Conservation (phyloP, 257 asterid species). For the Solanum gandarillasii region DNA sequence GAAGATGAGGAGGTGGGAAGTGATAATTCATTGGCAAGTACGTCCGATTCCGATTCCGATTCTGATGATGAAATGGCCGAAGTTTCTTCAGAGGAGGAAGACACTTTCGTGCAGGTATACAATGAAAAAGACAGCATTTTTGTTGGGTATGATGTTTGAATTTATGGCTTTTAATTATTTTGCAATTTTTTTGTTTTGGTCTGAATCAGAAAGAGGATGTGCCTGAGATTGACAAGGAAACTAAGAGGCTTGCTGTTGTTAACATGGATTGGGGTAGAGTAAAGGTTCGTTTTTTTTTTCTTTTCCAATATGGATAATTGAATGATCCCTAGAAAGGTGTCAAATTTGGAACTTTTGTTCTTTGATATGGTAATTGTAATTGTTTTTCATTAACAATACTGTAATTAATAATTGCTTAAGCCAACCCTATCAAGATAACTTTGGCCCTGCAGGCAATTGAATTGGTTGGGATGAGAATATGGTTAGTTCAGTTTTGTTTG, state of each 20-base stretch:
- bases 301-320: not conserved
- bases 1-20: conserved; percentile 12
- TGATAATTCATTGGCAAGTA: conserved; percentile 39
- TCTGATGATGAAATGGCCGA: conserved; percentile 13
- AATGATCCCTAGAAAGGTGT: not conserved
- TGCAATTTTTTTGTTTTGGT: not conserved
- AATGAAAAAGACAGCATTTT: conserved; percentile 10
- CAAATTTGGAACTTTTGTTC: not conserved
- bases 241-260: conserved; percentile 71
- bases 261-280: conserved; percentile 91
- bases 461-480: not conserved
- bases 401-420: not conserved
- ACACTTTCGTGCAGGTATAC: conserved; percentile 20
- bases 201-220: conserved; percentile 47
- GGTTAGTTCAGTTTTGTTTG: not conserved
- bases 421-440: not conserved
- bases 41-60: conserved; percentile 9
- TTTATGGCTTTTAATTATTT: not conserved
- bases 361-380: not conserved
- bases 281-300: conserved; percentile 37
- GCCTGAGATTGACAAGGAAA: conserved; percentile 78
- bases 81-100: conserved; percentile 31
- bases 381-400: not conserved
- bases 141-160: conserved; percentile 10
- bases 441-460: conserved; percentile 53